Evolutionary conservation across 768 basidiomycete species (phyloP), one percentile per base, ranked within the genome.

Genomic region (Serpula lacrymans): DNA sequence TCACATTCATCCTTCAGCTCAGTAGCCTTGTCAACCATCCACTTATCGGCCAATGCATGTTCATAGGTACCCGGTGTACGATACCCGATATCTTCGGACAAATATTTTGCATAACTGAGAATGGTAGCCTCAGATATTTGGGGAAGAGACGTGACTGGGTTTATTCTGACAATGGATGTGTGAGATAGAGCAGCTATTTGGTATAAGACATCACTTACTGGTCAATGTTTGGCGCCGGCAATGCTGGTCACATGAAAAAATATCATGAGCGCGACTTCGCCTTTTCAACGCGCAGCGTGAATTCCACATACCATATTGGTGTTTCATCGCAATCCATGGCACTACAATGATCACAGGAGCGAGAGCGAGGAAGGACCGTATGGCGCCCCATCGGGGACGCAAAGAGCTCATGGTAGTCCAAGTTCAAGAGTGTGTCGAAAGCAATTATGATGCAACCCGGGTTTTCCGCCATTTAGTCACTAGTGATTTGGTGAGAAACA

Each of bases 21-120:
- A 39, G 80, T 65, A 2, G 84, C 84, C 52, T 84, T 77, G 33
- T 75, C 64, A 16, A 82, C 54, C 74, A 94, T 81, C 82, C 91
- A 97, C 18, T 71, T 65, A 51, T 96, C 93, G 3, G 86, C 91
- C 20, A 79, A 58, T 0, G 88, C 85, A 64, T 95, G 91, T 58
- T 97, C 92, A 23, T 72, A 71, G 1, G 93, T 92, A 1, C 95
- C 95, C 8, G 95, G 88, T 0, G 88, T 96, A 34, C 95, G 74
- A 63, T 82, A 97, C 2, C 93, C 94, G 33, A 93, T 90, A 5
- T 78, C 81, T 55, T 93, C 91, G 1, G 91, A 89, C 6, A 91
- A 75, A 43, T 82, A 61, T 48, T 74, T 78, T 3, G 81, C 76
- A 33, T 80, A 66, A 5, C 67, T 70, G 3, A 88, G 74, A 37